Evolutionary conservation across 768 basidiomycete species (phyloP).

Genomic region (Rhodotorula kratochvilovae): DNA sequence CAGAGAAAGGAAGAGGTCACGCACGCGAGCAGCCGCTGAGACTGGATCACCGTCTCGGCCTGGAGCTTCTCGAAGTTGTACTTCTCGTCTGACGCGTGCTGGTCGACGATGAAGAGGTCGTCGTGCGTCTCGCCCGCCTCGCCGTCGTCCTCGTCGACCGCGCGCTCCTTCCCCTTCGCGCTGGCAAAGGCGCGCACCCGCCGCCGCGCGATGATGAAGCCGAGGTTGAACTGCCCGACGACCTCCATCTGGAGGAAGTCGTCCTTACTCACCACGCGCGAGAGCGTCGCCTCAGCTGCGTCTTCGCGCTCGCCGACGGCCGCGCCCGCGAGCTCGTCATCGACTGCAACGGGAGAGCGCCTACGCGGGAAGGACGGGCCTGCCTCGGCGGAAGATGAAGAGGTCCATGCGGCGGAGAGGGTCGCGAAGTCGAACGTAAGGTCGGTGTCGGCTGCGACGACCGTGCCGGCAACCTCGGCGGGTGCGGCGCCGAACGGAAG

Average conservation of each 20-base stretch:
- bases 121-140: slow-evolving; percentile 47
- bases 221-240: slow-evolving; percentile 90
- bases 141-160: background rate
- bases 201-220: slow-evolving; percentile 82
- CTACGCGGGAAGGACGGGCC: background rate
- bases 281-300: slow-evolving; percentile 62
- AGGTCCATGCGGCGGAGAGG: slow-evolving; percentile 14
- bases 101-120: slow-evolving; percentile 93
- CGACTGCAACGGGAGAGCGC: background rate
- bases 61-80: slow-evolving; percentile 96
- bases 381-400: background rate
- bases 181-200: slow-evolving; percentile 35
- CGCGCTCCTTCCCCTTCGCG: background rate
- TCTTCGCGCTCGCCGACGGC: slow-evolving; percentile 39
- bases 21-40: slow-evolving; percentile 76
- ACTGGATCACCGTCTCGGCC: slow-evolving; percentile 78
- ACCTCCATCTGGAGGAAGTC: slow-evolving; percentile 82
- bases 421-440: slow-evolving; percentile 20
- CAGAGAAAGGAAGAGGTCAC: slow-evolving; percentile 39
- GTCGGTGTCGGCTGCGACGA: slow-evolving; percentile 22
- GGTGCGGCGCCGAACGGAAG: slow-evolving; percentile 13
- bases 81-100: slow-evolving; percentile 97
- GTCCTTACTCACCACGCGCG: slow-evolving; percentile 75
- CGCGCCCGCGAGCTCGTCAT: slow-evolving; percentile 12
- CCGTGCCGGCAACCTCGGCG: slow-evolving; percentile 19